These are phyloP conservation scores for Aristolochia californica DNA, from an alignment of 164 flowering plant genomes.

Conservation along the genomic window DNA sequence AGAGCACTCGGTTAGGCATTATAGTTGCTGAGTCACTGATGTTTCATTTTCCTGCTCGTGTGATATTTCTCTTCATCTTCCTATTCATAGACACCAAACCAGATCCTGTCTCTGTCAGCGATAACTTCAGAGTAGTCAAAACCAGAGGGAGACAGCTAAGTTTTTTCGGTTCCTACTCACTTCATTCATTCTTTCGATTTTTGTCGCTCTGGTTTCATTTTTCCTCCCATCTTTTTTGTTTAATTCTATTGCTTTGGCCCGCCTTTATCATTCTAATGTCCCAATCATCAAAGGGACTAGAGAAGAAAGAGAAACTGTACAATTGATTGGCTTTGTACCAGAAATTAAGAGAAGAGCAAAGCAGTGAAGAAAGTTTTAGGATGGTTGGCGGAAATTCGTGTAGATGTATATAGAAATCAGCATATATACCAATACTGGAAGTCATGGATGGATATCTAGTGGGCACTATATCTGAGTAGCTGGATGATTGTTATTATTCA, in stretches of 20 bases:
- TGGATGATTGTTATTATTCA: background rate
- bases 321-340: background rate
- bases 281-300: background rate
- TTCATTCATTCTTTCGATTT: constrained; percentile 48
- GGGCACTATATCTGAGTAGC: background rate
- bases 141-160: constrained; percentile 26
- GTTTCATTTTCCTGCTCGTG: constrained; percentile 1
- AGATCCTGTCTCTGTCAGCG: constrained; percentile 25
- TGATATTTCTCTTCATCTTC: constrained; percentile 4
- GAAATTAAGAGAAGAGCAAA: background rate
- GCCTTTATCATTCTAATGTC: constrained; percentile 1
- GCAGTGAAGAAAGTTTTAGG: background rate
- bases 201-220: constrained; percentile 31
- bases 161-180: constrained; percentile 20
- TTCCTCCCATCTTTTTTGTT: constrained; percentile 6
- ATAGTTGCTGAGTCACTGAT: constrained; percentile 34
- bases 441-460: constrained; percentile 2
- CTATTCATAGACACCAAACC: constrained; percentile 16
- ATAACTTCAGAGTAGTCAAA: constrained; percentile 29
- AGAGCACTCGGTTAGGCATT: constrained; percentile 82
- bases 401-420: constrained; percentile 1
- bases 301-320: constrained; percentile 1
- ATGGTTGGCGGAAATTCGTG: constrained; percentile 2
- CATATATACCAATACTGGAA: constrained; percentile 3
- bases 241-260: constrained; percentile 1